Conservation (phyloP, 352 stramenopile species). For the Pythium grandisporangium region DNA sequence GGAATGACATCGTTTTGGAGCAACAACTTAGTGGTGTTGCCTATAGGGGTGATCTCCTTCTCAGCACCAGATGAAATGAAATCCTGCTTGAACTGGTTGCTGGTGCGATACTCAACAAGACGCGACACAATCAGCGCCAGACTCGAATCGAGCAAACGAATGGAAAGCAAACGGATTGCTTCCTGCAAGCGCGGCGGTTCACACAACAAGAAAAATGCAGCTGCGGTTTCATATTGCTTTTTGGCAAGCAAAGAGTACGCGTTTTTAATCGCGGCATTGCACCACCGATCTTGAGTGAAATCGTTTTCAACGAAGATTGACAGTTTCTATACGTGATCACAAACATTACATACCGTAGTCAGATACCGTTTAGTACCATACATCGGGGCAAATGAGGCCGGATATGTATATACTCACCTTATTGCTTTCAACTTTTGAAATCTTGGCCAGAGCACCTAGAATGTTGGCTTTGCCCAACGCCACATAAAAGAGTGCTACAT, state of each 20-base stretch:
- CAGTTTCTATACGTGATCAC: conserved; percentile 44
- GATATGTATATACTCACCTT: conserved; percentile 32
- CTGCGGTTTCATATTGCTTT: conserved; percentile 84
- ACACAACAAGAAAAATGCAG: conserved; percentile 91
- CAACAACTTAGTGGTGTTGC: conserved; percentile 35
- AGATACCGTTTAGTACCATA: too few relatives aligned
- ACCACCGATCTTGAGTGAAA: conserved; percentile 76
- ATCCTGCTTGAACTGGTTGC: conserved; percentile 37
- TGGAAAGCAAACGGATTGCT: conserved; percentile 82
- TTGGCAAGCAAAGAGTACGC: conserved; percentile 93
- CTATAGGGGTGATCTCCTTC: conserved; percentile 50
- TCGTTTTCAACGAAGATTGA: conserved; percentile 72
- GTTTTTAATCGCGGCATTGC: conserved; percentile 89
- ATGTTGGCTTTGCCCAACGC: conserved; percentile 78
- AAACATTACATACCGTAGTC: too few relatives aligned
- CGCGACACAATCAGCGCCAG: conserved; percentile 86
- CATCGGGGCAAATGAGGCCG: too few relatives aligned
- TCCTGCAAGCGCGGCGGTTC: conserved; percentile 90
- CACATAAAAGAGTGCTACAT: conserved; percentile 65
- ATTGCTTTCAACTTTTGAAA: conserved; percentile 59
- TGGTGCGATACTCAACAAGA: conserved; percentile 74
- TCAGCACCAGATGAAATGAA: conserved; percentile 24
- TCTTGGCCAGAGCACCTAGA: conserved; percentile 56
- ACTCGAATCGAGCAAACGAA: conserved; percentile 81
- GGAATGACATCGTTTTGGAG: conserved; percentile 64